phyloP scores from a whole-genome alignment of 1,284 basidiomycete species.

The Cyathus pygmaeus region DNA sequence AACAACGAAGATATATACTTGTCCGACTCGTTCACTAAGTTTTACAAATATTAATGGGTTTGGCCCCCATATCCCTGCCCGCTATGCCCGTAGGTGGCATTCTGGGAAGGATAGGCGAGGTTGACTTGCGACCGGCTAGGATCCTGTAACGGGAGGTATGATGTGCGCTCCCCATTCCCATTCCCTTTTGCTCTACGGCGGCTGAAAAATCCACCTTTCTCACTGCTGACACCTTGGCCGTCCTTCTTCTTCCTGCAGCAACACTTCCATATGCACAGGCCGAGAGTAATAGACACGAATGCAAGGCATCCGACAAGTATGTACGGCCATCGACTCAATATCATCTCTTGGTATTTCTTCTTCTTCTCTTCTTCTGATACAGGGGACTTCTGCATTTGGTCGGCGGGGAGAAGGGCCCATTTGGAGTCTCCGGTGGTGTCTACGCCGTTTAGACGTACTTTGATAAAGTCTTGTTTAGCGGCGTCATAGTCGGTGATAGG shows the following conservation, averaged over 20 bases:
- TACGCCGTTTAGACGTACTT: slow-evolving; percentile 57
- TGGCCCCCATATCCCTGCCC: neutral
- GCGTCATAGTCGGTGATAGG: slow-evolving; percentile 54
- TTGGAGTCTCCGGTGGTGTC: slow-evolving; percentile 57
- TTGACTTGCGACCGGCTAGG: slow-evolving; percentile 4
- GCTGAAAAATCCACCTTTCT: slow-evolving; percentile 13
- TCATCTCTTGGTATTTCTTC: slow-evolving; percentile 73
- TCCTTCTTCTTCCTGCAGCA: slow-evolving; percentile 58
- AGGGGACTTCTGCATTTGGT: slow-evolving; percentile 71
- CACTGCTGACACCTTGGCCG: slow-evolving; percentile 14
- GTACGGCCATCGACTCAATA: slow-evolving; percentile 80
- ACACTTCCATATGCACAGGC: slow-evolving; percentile 70
- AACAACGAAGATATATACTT: no score
- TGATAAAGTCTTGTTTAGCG: slow-evolving; percentile 66
- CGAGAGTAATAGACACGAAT: slow-evolving; percentile 58
- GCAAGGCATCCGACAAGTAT: slow-evolving; percentile 73
- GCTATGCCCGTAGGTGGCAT: neutral
- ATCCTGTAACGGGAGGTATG: slow-evolving; percentile 26
- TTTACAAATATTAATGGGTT: neutral
- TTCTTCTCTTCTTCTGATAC: slow-evolving; percentile 69
- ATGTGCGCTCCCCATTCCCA: slow-evolving; percentile 2
- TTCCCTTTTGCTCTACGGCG: no score
- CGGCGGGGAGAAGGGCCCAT: slow-evolving; percentile 68
- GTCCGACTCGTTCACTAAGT: neutral
- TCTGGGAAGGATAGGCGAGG: neutral